These are phyloP conservation scores for Primulina huaijiensis DNA, from an alignment of 257 asterid species.

Conservation along the genomic window DNA sequence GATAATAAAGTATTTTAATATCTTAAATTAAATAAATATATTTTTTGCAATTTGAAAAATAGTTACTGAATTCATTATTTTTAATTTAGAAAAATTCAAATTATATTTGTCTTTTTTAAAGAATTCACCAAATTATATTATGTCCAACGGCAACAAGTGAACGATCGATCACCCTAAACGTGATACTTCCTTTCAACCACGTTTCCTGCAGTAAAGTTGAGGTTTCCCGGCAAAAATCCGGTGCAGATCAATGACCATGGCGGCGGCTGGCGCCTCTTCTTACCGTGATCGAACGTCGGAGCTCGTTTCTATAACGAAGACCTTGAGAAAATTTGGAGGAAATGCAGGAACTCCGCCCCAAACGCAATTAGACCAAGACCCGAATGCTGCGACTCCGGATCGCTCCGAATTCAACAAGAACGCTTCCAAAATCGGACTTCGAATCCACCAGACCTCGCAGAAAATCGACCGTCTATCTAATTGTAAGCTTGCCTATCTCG, in stretches of 20 bases:
- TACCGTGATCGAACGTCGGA: slow-evolving; percentile 75
- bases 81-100: no score
- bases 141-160: no score
- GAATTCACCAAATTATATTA: no score
- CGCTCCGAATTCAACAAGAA: slow-evolving; percentile 74
- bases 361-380: slow-evolving; percentile 12
- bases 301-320: slow-evolving; percentile 46
- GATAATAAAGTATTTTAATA: no score
- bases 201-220: no score
- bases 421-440: slow-evolving; percentile 65
- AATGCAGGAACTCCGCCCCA: slow-evolving; percentile 26
- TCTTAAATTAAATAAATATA: no score
- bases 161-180: no score
- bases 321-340: slow-evolving; percentile 43
- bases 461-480: slow-evolving; percentile 69
- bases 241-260: slow-evolving; percentile 22
- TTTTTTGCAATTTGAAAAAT: no score
- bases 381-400: slow-evolving; percentile 35
- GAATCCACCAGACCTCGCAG: slow-evolving; percentile 71
- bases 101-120: no score
- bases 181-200: no score
- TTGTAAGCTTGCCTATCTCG: slow-evolving; percentile 33
- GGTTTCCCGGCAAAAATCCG: no score
- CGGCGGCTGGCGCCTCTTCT: slow-evolving; percentile 40
- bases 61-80: no score